Evolutionary conservation across 306 rosid genomes (phyloP).

Genomic region (Prunus mongolica): DNA sequence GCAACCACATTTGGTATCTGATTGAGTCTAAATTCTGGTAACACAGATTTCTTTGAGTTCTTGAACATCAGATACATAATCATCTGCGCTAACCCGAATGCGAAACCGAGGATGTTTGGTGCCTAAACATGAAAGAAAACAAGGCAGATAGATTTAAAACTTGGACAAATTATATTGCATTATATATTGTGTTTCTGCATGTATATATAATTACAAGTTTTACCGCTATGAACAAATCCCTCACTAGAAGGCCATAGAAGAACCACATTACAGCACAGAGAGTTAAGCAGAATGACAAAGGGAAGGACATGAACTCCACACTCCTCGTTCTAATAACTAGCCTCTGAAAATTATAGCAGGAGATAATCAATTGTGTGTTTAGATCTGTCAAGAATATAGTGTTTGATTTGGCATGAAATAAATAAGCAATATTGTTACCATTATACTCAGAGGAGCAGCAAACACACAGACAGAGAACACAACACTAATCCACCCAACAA

Average conservation of each 20-base stretch:
- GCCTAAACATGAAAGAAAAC: slow-evolving; percentile 14
- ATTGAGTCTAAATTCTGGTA: slow-evolving; percentile 20
- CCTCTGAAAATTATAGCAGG: slow-evolving; percentile 24
- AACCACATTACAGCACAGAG: slow-evolving; percentile 35
- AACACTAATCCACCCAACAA: slow-evolving; percentile 35
- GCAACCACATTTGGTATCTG: slow-evolving; percentile 9
- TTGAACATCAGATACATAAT: slow-evolving; percentile 31
- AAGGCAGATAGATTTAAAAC: not conserved
- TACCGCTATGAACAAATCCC: slow-evolving; percentile 40
- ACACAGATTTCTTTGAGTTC: not conserved
- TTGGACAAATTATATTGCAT: not conserved
- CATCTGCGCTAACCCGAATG: slow-evolving; percentile 40
- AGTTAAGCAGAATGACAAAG: slow-evolving; percentile 39
- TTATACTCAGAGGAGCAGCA: slow-evolving; percentile 45
- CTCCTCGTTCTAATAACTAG: slow-evolving; percentile 36
- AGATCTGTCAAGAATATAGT: not conserved
- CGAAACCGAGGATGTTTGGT: slow-evolving; percentile 40
- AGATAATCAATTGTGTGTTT: not conserved
- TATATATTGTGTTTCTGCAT: not conserved
- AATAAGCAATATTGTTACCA: slow-evolving; percentile 23
- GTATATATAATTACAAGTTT: not conserved
- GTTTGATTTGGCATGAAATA: not conserved
- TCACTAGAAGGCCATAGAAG: slow-evolving; percentile 36
- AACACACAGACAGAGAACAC: slow-evolving; percentile 34
- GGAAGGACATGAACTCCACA: slow-evolving; percentile 38